A percentile compares a stretch with the other conserved stretches of the same genome.
Conservation (phyloP, 2,329 filamentous ascomycete species). For the Malbranchea cinnamomea region DNA sequence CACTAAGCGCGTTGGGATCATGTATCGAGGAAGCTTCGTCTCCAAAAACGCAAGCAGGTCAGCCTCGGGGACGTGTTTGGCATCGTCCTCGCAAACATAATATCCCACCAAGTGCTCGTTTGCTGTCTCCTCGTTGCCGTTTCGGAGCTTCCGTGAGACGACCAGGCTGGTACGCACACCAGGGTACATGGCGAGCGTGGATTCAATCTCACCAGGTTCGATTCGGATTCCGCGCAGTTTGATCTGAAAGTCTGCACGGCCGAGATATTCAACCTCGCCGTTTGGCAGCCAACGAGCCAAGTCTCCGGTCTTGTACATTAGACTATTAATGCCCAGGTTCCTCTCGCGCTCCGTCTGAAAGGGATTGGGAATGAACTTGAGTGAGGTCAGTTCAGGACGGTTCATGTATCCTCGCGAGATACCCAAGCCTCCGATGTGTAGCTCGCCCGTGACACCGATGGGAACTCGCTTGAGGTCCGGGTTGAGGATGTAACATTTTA, state of each 20-base stretch:
- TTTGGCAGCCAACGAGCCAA: slow-evolving; percentile 10
- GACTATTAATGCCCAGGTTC: slow-evolving; percentile 1
- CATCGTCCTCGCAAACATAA: too few relatives aligned
- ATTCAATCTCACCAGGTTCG: slow-evolving; percentile 32
- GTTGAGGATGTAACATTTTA: slow-evolving; percentile 8
- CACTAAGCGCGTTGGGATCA: too few relatives aligned
- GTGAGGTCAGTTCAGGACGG: slow-evolving; percentile 8
- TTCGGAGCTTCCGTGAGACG: too few relatives aligned
- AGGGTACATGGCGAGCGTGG: too few relatives aligned
- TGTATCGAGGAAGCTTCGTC: too few relatives aligned
- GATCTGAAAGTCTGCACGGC: slow-evolving; percentile 37
- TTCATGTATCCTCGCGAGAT: slow-evolving; percentile 11
- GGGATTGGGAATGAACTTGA: slow-evolving; percentile 5
- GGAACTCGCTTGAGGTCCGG: slow-evolving; percentile 7
- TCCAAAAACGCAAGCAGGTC: too few relatives aligned
- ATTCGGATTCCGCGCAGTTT: slow-evolving; percentile 16
- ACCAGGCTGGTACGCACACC: too few relatives aligned
- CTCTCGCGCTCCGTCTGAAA: slow-evolving; percentile 1
- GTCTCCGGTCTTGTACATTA: slow-evolving; percentile 13
- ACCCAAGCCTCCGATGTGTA: slow-evolving; percentile 10
- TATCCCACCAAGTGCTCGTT: too few relatives aligned
- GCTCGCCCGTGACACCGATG: slow-evolving; percentile 9
- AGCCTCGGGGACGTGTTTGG: too few relatives aligned
- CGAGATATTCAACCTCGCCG: slow-evolving; percentile 21
- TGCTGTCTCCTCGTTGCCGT: too few relatives aligned